Percentiles rank a stretch among this genome's conserved stretches.
Conservation (phyloP, 1,139 yeast species). For the Blastobotrys capitulatus region DNA sequence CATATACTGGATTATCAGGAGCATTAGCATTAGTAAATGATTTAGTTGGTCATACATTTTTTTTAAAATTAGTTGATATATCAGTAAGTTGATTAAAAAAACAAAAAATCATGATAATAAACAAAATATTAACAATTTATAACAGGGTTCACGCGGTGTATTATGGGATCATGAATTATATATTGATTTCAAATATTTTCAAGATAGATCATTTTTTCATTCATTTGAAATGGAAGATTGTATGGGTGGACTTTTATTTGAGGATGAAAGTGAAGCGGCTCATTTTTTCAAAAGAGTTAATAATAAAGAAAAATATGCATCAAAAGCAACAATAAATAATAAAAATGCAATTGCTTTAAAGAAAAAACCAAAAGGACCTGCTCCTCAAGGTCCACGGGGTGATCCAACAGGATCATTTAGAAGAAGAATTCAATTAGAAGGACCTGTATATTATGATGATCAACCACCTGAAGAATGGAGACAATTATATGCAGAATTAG, state of each 20-base stretch:
- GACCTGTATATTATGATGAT: conserved; percentile 63
- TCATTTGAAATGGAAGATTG: conserved; percentile 92
- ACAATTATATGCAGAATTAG: conserved; percentile 65
- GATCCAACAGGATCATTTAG: conserved; percentile 36
- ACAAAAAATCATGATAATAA: background rate
- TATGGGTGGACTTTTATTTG: conserved; percentile 81
- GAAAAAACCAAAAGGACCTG: conserved; percentile 31
- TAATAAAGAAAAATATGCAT: conserved; percentile 73
- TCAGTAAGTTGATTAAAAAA: conserved; percentile 20
- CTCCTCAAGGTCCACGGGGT: conserved; percentile 72
- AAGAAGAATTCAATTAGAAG: conserved; percentile 52
- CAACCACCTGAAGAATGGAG: conserved; percentile 87
- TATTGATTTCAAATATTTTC: conserved; percentile 81
- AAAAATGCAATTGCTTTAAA: conserved; percentile 82
- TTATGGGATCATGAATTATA: conserved; percentile 96
- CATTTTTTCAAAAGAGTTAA: conserved; percentile 75
- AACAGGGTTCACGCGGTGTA: conserved; percentile 70
- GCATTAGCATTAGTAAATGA: conserved; percentile 88
- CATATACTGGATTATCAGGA: conserved; percentile 82
- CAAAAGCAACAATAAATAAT: conserved; percentile 78
- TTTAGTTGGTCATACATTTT: conserved; percentile 88
- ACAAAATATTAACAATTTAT: background rate
- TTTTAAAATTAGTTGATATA: conserved; percentile 81
- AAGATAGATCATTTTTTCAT: conserved; percentile 92
- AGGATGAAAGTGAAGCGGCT: conserved; percentile 82